Percentiles rank a stretch among this genome's conserved stretches.
Conservation (phyloP, 2,329 filamentous ascomycete species). For the Xylariaceae sp. region DNA sequence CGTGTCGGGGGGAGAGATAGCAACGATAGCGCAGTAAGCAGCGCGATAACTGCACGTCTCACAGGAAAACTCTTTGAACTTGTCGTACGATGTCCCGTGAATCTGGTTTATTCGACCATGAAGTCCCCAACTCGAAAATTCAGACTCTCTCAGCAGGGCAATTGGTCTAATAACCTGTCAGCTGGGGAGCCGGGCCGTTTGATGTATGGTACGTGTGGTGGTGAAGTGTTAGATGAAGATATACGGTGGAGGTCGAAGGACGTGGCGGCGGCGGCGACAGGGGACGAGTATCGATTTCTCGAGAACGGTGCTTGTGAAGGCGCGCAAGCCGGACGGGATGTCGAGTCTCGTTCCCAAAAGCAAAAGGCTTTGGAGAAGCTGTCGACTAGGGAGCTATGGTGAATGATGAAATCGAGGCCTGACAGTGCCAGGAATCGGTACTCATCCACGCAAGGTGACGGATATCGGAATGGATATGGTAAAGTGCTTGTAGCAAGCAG, state of each 20-base stretch:
- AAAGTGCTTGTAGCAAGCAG: background rate
- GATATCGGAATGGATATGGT: slow-evolving; percentile 22
- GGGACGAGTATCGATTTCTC: background rate
- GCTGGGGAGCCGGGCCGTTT: slow-evolving; percentile 16
- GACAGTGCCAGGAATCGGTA: slow-evolving; percentile 2
- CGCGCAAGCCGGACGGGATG: slow-evolving; percentile 11
- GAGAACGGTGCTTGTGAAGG: background rate
- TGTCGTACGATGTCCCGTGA: background rate
- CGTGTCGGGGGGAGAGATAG: background rate
- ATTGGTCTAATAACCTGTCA: slow-evolving; percentile 33
- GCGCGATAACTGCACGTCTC: background rate
- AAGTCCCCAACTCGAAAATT: background rate
- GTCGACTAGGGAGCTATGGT: slow-evolving; percentile 9
- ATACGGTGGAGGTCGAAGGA: slow-evolving; percentile 2
- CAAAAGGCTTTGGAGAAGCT: slow-evolving; percentile 8
- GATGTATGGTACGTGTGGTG: background rate
- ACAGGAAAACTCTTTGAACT: background rate
- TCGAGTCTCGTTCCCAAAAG: slow-evolving; percentile 3
- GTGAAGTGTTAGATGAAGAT: background rate
- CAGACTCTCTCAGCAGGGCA: slow-evolving; percentile 16
- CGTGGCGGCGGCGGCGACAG: background rate
- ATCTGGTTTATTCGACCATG: background rate
- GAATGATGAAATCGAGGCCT: slow-evolving; percentile 2
- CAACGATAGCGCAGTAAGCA: background rate
- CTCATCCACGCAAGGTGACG: slow-evolving; percentile 1